These are phyloP conservation scores for Cutaneotrichosporon cyanovorans DNA, from an alignment of 1,284 basidiomycete genomes.

Conservation along the genomic window DNA sequence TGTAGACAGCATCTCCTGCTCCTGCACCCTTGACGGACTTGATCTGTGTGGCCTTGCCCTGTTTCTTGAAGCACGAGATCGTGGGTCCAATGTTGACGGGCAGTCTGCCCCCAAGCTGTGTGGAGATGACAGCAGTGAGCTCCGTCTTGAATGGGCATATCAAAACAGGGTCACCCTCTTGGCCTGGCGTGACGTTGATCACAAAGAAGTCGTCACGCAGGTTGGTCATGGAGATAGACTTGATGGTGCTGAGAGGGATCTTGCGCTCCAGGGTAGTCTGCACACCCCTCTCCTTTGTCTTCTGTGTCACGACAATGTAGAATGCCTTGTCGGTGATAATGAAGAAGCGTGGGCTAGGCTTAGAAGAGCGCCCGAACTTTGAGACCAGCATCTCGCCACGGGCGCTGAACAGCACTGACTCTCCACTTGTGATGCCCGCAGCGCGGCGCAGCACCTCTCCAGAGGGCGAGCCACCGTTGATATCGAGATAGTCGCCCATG, in stretches of 20 bases:
- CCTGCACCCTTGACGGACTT: conserved; percentile 86
- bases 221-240: conserved; percentile 74
- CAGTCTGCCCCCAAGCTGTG: conserved; percentile 69
- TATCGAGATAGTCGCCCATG: conserved; percentile 92
- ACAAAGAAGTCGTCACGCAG: conserved; percentile 92
- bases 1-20: conserved; percentile 79
- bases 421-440: conserved; percentile 64
- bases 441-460: conserved; percentile 70
- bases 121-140: conserved; percentile 71
- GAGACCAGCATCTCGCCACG: conserved; percentile 78
- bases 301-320: conserved; percentile 66
- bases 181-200: conserved; percentile 61
- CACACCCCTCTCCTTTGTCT: conserved; percentile 58
- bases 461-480: conserved; percentile 71
- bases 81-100: conserved; percentile 70
- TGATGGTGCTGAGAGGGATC: conserved; percentile 80
- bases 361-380: conserved; percentile 80
- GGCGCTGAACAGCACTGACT: conserved; percentile 80
- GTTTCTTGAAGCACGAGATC: conserved; percentile 89
- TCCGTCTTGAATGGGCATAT: conserved; percentile 96
- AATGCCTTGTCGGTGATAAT: conserved; percentile 83
- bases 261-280: conserved; percentile 71
- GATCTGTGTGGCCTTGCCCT: conserved; percentile 86
- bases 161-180: conserved; percentile 94
- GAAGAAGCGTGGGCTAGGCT: conserved; percentile 83